These are phyloP conservation scores for Tetrahymena borealis DNA, from an alignment of 73 alveolate genomes.

Conservation along the genomic window DNA sequence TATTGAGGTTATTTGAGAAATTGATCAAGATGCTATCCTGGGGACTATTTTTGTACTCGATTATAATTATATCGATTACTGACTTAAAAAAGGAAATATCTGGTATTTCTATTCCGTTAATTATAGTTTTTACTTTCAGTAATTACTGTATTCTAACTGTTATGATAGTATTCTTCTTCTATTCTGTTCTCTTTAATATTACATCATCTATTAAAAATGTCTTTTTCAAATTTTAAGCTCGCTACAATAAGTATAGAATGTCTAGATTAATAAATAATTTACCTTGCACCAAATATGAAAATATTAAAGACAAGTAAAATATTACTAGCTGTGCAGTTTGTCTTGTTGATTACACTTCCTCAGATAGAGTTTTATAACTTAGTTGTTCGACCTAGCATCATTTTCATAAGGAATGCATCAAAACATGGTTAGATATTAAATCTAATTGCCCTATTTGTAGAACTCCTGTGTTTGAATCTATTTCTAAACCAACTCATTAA, in stretches of 20 bases:
- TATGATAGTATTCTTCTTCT: not conserved
- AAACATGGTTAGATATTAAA: not conserved
- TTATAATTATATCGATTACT: not conserved
- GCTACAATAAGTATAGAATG: not conserved
- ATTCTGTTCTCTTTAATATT: not conserved
- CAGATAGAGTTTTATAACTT: not conserved
- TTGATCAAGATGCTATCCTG: not conserved
- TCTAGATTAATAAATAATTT: not conserved
- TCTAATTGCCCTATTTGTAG: not conserved
- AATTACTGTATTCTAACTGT: not conserved
- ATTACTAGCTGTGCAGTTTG: not conserved
- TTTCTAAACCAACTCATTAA: not conserved
- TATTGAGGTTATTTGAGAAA: not conserved
- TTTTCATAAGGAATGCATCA: not conserved
- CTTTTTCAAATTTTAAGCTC: not conserved
- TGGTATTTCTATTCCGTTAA: not conserved
- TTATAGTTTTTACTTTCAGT: not conserved
- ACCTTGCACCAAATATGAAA: not conserved
- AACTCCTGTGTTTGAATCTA: not conserved
- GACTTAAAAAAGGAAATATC: not conserved
- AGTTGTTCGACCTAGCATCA: not conserved
- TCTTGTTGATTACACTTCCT: not conserved
- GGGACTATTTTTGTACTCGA: not conserved
- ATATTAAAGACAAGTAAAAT: not conserved
- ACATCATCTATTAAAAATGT: not conserved